A percentile compares a stretch with the other conserved stretches of the same genome.
These are phyloP conservation scores for Gynochthodes officinalis DNA, from an alignment of 257 asterid genomes.

Conservation along the genomic window DNA sequence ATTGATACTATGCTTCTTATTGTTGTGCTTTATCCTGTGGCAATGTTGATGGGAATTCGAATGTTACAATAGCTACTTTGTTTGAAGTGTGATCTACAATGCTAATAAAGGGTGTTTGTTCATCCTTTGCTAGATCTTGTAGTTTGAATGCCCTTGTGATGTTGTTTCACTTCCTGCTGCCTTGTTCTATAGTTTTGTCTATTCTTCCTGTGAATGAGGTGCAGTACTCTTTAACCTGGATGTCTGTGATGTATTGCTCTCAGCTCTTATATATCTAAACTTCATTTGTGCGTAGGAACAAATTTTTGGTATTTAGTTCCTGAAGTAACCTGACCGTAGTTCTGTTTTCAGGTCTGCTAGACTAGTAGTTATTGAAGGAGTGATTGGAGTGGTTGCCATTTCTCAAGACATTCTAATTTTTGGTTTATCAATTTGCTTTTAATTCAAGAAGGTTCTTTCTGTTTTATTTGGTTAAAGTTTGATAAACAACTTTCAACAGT, in stretches of 20 bases:
- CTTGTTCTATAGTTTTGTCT: constrained; percentile 27
- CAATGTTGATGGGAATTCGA: not conserved
- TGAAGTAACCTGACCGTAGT: not conserved
- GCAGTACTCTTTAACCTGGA: constrained; percentile 23
- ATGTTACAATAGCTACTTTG: constrained; percentile 9
- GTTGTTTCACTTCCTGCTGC: constrained; percentile 30
- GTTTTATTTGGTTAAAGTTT: not conserved
- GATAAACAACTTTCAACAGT: not conserved
- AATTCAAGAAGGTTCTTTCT: not conserved
- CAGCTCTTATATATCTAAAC: not conserved
- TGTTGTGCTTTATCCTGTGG: not conserved
- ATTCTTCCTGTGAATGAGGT: constrained; percentile 13
- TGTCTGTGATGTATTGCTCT: constrained; percentile 11
- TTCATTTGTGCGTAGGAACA: not conserved
- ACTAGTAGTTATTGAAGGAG: not conserved
- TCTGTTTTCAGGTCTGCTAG: not conserved
- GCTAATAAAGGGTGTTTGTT: constrained; percentile 12
- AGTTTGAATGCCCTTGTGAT: constrained; percentile 19
- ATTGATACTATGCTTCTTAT: constrained; percentile 2
- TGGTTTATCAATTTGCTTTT: not conserved
- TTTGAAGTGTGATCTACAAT: constrained; percentile 13
- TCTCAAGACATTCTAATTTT: not conserved
- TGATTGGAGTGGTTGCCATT: not conserved
- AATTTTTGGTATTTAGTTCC: not conserved
- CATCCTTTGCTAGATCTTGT: constrained; percentile 19